A percentile compares a stretch with the other conserved stretches of the same genome.
Evolutionary conservation across 192 early-diverging fungal species (phyloP).

Genomic region (Coemansia sp.): DNA sequence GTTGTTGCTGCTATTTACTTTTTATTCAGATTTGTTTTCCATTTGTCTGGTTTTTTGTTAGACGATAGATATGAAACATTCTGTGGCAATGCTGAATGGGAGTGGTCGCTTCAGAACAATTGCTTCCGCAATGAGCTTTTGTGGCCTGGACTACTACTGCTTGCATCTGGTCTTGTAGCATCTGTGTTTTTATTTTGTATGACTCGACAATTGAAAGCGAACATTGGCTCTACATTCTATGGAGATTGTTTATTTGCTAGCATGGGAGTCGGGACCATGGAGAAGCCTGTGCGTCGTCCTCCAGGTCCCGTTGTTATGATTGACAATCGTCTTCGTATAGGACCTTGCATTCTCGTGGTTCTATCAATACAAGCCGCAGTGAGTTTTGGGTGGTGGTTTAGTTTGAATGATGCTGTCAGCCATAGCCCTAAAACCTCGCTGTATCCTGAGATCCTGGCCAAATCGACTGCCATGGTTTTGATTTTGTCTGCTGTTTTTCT

Average conservation of each 20-base stretch:
- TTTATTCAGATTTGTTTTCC: background rate
- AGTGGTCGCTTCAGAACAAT: slow-evolving; percentile 12
- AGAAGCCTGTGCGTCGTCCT: slow-evolving; percentile 24
- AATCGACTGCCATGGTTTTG: slow-evolving; percentile 2
- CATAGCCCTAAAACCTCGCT: background rate
- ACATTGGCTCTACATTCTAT: background rate
- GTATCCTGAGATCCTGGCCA: background rate
- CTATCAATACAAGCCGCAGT: slow-evolving; percentile 16
- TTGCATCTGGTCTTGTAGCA: background rate
- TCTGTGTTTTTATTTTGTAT: background rate
- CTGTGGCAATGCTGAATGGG: slow-evolving; percentile 11
- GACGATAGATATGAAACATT: background rate
- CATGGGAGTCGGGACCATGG: background rate
- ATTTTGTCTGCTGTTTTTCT: slow-evolving; percentile 6
- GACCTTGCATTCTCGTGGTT: background rate
- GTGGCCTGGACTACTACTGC: slow-evolving; percentile 25
- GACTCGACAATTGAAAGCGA: background rate
- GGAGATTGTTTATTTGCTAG: background rate
- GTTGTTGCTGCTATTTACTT: slow-evolving; percentile 5
- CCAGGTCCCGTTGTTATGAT: slow-evolving; percentile 18
- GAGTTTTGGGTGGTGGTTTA: slow-evolving; percentile 6
- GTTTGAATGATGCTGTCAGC: background rate
- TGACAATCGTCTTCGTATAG: slow-evolving; percentile 25
- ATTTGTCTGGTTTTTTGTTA: background rate
- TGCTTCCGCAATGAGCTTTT: slow-evolving; percentile 16